Percentiles rank a stretch among this genome's conserved stretches.
Evolutionary conservation across 2,329 filamentous ascomycete genomes (phyloP).

Genomic region (Hortaea sp.): DNA sequence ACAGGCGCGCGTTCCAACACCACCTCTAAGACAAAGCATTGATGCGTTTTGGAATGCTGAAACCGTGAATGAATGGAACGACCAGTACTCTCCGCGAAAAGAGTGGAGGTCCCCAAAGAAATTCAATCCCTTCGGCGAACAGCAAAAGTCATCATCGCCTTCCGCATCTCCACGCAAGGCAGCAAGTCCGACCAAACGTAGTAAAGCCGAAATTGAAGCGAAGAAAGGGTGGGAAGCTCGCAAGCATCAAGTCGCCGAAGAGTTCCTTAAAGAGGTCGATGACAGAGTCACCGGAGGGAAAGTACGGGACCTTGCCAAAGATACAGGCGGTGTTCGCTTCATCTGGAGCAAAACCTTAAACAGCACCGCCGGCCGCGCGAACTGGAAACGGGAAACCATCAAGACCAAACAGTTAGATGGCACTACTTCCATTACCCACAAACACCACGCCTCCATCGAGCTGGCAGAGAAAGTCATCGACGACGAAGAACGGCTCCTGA

Average conservation of each 20-base stretch:
- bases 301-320: conserved; percentile 47
- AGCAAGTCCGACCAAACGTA: conserved; percentile 23
- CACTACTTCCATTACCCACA: conserved; percentile 21
- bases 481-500: conserved; percentile 64
- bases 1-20: conserved; percentile 39
- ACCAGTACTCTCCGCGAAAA: conserved; percentile 48
- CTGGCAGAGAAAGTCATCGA: conserved; percentile 82
- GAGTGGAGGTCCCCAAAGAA: conserved; percentile 29
- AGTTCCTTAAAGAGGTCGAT: conserved; percentile 63
- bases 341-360: conserved; percentile 70
- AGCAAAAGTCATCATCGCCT: conserved; percentile 14
- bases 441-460: conserved; percentile 63
- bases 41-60: conserved; percentile 53
- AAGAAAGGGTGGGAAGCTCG: conserved; percentile 52
- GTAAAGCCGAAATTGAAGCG: conserved; percentile 24
- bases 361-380: conserved; percentile 59
- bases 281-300: conserved; percentile 49
- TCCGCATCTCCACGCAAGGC: conserved; percentile 30
- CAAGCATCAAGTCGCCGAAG: conserved; percentile 53
- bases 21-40: conserved; percentile 43
- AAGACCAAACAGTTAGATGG: conserved; percentile 20
- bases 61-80: conserved; percentile 54
- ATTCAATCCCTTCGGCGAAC: conserved; percentile 14
- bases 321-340: conserved; percentile 61
- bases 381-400: conserved; percentile 38